Evolutionary conservation across 2,329 filamentous ascomycete species (phyloP).

Genomic region (Chalaropsis ovoidea): DNA sequence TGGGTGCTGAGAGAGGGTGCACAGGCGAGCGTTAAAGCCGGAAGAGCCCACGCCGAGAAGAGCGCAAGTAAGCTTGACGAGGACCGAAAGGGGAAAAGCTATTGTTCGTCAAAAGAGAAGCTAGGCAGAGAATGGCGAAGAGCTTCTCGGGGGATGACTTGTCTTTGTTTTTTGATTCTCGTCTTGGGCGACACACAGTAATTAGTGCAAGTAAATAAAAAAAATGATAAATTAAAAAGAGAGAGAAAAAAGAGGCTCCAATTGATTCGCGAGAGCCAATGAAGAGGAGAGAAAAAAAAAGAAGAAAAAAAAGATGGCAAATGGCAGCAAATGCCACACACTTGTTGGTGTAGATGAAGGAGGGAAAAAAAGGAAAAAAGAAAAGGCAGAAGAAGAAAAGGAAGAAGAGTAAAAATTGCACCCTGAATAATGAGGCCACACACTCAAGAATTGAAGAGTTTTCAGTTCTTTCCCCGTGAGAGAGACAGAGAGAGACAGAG

Average conservation of each 20-base stretch:
- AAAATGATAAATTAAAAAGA: conserved; percentile 7
- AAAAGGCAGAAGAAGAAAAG: neutral
- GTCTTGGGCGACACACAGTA: neutral
- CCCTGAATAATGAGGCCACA: neutral
- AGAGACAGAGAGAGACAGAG: neutral
- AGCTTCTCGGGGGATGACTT: neutral
- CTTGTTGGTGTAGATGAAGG: conserved; percentile 7
- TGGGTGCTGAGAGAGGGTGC: neutral
- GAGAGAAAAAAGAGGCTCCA: neutral
- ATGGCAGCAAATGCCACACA: neutral
- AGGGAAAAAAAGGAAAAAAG: neutral
- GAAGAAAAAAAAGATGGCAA: neutral
- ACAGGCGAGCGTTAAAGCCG: neutral
- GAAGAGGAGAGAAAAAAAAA: neutral
- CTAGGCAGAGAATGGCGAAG: neutral
- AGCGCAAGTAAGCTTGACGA: neutral
- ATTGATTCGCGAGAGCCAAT: neutral
- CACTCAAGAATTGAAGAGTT: neutral
- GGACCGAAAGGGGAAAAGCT: conserved; percentile 5
- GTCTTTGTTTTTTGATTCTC: neutral
- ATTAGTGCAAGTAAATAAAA: conserved; percentile 15
- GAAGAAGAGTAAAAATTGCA: neutral
- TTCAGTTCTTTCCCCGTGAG: conserved; percentile 13
- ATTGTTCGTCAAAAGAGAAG: neutral
- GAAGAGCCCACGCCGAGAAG: neutral